phyloP scores from a whole-genome alignment of 2,329 filamentous ascomycete genomes.

The Exophiala dermatitidis region DNA sequence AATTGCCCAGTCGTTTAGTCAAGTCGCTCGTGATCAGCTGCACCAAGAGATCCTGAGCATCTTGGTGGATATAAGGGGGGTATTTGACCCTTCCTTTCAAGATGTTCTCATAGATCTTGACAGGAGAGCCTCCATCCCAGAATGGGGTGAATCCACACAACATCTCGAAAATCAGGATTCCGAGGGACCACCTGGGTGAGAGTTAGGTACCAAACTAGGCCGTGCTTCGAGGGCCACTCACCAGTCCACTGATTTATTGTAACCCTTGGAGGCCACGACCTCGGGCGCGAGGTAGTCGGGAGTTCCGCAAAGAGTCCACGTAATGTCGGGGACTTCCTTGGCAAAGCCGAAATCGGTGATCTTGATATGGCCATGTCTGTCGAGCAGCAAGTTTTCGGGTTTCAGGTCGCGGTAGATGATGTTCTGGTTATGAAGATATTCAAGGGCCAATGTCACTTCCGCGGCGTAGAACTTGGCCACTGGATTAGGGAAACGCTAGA shows the following conservation, averaged over 20 bases:
- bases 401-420: constrained; percentile 98
- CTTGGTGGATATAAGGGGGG: constrained; percentile 86
- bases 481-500: constrained; percentile 93
- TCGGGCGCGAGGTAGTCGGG: constrained; percentile 96
- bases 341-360: constrained; percentile 99
- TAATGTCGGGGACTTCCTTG: constrained; percentile 97
- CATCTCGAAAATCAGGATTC: constrained; percentile 99
- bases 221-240: constrained; percentile 43
- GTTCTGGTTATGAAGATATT: constrained; percentile 88
- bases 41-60: constrained; percentile 86
- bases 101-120: constrained; percentile 99
- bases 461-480: constrained; percentile 99
- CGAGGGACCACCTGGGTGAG: constrained; percentile 79
- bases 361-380: constrained; percentile 89
- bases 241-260: constrained; percentile 99
- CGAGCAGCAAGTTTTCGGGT: constrained; percentile 84
- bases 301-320: constrained; percentile 96
- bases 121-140: constrained; percentile 94
- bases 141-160: constrained; percentile 97
- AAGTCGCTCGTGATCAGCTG: constrained; percentile 90
- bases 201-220: constrained; percentile 10
- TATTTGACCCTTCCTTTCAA: constrained; percentile 94
- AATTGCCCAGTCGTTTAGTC: constrained; percentile 88
- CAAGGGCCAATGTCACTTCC: constrained; percentile 88
- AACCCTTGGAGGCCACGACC: constrained; percentile 97